Base-by-base conservation (phyloP, 768 basidiomycete species). In the Tylopilus intermedius region DNA sequence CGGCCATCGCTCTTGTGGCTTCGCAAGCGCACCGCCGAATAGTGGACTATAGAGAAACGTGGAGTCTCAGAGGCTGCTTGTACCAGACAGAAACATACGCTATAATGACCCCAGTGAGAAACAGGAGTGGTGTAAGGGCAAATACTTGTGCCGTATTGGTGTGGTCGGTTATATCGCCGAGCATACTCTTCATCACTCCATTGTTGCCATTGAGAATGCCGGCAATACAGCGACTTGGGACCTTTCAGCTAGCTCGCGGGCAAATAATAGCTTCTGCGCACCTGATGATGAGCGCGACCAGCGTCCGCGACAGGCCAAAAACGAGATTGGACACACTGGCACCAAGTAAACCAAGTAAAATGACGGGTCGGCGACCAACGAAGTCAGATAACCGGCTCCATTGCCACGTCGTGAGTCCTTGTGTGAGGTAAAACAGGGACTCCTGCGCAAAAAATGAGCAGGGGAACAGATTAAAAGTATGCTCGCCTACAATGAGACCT, bases 381-480 rank as follows among this genome's bases (percentile, higher is more conserved):
- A 70, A 71, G 57, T 85, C 82, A 3, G 84, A 86, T 5, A 77
- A 54, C 37, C 82, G 75, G 58, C 82, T 81, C 84, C 84, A 86
- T 58, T 81, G 79, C 8, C 86, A 72, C 2, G 80, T 73, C 1
- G 80, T 82, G 43, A 76, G 43, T 0, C 83, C 79, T 56, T 86
- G 81, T 0, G 80, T 73, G 1, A 73, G 69, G 51, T 79, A 86
- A 62, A 84, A 86, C 2, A 85, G 63, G 1, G 82, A 84, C 70
- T 83, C 79, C 82, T 84, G 6, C 11, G 14, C 15, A 14, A 11
- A 18, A 55, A 8, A 32, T 58, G n/a, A 49, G 40, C 13, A 38
- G 18, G 3, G 27, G 2, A n/a, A 0, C 4, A 38, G 9, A 22
- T 40, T 21, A 8, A 22, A 22, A 8, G 21, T 22, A 22, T 2